Conservation (phyloP, 2,329 filamentous ascomycete genomes). For the Aspergillus texensis region DNA sequence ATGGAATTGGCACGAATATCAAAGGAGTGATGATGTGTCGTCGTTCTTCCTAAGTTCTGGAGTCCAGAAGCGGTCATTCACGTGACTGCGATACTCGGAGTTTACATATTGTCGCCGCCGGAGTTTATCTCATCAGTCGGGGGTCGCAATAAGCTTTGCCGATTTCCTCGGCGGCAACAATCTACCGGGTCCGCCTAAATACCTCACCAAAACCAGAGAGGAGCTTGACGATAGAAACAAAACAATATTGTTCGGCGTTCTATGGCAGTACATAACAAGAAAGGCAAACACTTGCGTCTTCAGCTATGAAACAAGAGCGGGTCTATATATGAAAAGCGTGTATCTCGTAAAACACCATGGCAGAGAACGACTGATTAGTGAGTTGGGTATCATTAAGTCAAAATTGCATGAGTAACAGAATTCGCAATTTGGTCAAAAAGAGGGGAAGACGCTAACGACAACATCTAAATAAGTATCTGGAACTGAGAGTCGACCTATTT, state of each 20-base stretch:
- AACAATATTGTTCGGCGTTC: background rate
- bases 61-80: constrained; percentile 15
- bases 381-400: constrained; percentile 18
- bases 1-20: constrained; percentile 9
- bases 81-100: constrained; percentile 19
- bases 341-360: background rate
- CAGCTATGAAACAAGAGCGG: background rate
- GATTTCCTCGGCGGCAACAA: background rate
- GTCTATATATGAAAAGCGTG: background rate
- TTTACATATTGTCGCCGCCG: constrained; percentile 16
- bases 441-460: constrained; percentile 9
- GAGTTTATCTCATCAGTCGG: constrained; percentile 8
- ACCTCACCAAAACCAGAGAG: background rate
- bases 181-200: background rate
- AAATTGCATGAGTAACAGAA: background rate
- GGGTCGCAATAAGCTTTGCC: constrained; percentile 2
- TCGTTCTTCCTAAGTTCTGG: constrained; percentile 14
- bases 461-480: background rate
- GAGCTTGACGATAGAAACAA: background rate
- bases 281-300: background rate
- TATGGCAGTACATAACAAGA: background rate
- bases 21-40: constrained; percentile 17
- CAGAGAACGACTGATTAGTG: constrained; percentile 12
- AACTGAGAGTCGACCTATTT: constrained; percentile 15
- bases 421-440: constrained; percentile 1